Conservation (phyloP, 176 grass and related monocot genomes). For the Secale cereale region DNA sequence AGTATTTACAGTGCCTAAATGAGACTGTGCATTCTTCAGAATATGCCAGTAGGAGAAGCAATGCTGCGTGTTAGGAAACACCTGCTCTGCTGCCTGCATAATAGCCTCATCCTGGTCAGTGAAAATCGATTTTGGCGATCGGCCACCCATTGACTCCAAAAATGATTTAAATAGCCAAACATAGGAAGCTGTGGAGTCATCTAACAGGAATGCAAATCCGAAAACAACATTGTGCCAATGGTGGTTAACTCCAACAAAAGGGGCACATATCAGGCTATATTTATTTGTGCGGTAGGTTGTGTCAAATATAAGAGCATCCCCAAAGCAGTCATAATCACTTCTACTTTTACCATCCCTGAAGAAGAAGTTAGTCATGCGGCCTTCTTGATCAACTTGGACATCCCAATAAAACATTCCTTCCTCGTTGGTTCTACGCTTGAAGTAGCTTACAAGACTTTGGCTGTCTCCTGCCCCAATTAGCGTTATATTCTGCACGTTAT, state of each 20-base stretch:
- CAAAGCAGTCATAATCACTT: slow-evolving; percentile 84
- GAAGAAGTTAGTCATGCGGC: slow-evolving; percentile 71
- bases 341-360: slow-evolving; percentile 75
- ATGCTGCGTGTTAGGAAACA: slow-evolving; percentile 67
- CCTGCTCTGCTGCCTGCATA: slow-evolving; percentile 46
- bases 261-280: slow-evolving; percentile 60
- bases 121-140: slow-evolving; percentile 66
- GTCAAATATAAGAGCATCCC: slow-evolving; percentile 81
- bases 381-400: slow-evolving; percentile 76
- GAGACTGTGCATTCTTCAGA: slow-evolving; percentile 61
- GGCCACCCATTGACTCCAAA: slow-evolving; percentile 68
- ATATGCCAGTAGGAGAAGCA: slow-evolving; percentile 80
- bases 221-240: slow-evolving; percentile 85
- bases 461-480: slow-evolving; percentile 61
- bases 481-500: slow-evolving; percentile 40
- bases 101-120: slow-evolving; percentile 70
- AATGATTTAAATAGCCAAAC: slow-evolving; percentile 75
- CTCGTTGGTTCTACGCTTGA: slow-evolving; percentile 71
- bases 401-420: slow-evolving; percentile 96
- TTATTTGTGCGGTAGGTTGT: slow-evolving; percentile 65
- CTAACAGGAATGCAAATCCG: slow-evolving; percentile 69
- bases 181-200: slow-evolving; percentile 70
- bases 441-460: slow-evolving; percentile 75
- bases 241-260: slow-evolving; percentile 82
- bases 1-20: slow-evolving; percentile 66